Evolutionary conservation across 192 early-diverging fungal genomes (phyloP).

Genomic region (Entophlyctis helioformis): DNA sequence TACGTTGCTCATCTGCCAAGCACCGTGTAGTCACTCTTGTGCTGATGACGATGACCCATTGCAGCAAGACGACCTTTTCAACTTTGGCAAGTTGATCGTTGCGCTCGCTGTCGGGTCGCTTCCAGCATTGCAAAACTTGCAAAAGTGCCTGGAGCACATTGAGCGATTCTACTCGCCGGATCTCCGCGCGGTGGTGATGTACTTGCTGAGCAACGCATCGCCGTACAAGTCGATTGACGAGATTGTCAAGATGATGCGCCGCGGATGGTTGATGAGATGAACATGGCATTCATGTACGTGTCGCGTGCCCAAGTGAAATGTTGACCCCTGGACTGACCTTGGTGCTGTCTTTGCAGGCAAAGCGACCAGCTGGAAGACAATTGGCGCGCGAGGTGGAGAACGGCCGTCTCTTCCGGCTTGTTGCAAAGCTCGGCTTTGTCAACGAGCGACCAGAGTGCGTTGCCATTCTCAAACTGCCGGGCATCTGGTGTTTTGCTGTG

Average conservation of each 20-base stretch:
- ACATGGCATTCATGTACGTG: constrained; percentile 53
- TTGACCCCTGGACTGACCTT: too few relatives aligned
- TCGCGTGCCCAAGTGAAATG: too few relatives aligned
- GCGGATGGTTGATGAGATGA: constrained; percentile 63
- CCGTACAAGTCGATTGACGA: constrained; percentile 67
- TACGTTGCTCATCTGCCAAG: not conserved
- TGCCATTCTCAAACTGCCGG: too few relatives aligned
- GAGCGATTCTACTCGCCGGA: constrained; percentile 63
- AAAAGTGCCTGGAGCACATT: constrained; percentile 67
- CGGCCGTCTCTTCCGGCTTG: constrained; percentile 71
- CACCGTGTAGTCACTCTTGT: not conserved
- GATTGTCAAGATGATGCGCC: constrained; percentile 65
- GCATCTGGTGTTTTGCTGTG: too few relatives aligned
- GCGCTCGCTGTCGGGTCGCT: constrained; percentile 65
- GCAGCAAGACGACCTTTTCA: constrained; percentile 74
- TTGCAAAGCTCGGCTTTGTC: constrained; percentile 89
- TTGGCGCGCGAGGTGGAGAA: constrained; percentile 82
- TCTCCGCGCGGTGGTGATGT: constrained; percentile 71
- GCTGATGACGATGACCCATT: not conserved
- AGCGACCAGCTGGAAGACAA: constrained; percentile 74
- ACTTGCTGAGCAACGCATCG: constrained; percentile 62
- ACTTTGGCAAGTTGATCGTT: constrained; percentile 70
- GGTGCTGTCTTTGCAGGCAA: constrained; percentile 21
- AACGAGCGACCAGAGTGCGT: constrained; percentile 76
- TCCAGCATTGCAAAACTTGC: constrained; percentile 53